Percentiles rank a stretch among this genome's conserved stretches.
Evolutionary conservation across 2,329 filamentous ascomycete genomes (phyloP).

Genomic region (Neodidymelliopsis sp.): DNA sequence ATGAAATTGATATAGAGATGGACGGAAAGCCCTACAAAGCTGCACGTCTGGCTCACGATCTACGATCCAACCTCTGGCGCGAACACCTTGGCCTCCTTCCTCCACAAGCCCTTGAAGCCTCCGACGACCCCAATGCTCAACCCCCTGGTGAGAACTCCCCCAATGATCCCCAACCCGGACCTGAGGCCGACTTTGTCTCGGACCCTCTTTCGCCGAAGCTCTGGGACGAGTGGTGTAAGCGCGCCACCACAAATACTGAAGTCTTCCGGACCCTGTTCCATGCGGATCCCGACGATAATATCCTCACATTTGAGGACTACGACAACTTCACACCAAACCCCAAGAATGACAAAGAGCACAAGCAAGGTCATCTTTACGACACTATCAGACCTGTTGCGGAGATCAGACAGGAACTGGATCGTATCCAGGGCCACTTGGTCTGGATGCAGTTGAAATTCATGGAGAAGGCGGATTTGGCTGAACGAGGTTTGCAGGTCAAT

Average conservation of each 20-base stretch:
- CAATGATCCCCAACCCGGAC: slow-evolving; percentile 78
- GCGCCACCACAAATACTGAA: slow-evolving; percentile 74
- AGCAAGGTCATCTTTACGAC: slow-evolving; percentile 87
- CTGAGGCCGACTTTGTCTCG: slow-evolving; percentile 66
- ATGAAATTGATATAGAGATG: slow-evolving; percentile 76
- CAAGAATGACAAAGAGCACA: slow-evolving; percentile 67
- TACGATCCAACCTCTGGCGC: slow-evolving; percentile 84
- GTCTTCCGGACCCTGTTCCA: slow-evolving; percentile 84
- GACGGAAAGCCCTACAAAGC: slow-evolving; percentile 78
- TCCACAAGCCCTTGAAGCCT: slow-evolving; percentile 72
- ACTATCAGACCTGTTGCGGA: slow-evolving; percentile 69
- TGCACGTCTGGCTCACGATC: slow-evolving; percentile 80
- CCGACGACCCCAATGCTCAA: slow-evolving; percentile 75
- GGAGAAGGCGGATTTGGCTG: slow-evolving; percentile 85
- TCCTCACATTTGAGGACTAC: slow-evolving; percentile 91
- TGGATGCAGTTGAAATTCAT: slow-evolving; percentile 96
- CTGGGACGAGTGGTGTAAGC: slow-evolving; percentile 71
- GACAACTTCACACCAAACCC: slow-evolving; percentile 69
- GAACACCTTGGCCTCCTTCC: slow-evolving; percentile 87
- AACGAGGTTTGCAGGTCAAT: slow-evolving; percentile 86
- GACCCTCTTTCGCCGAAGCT: slow-evolving; percentile 67
- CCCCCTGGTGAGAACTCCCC: slow-evolving; percentile 71
- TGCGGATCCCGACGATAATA: slow-evolving; percentile 86
- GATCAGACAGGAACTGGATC: slow-evolving; percentile 76
- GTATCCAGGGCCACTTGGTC: slow-evolving; percentile 86